These are phyloP conservation scores for Austroboletus eburneus DNA, from an alignment of 768 basidiomycete species.

Conservation along the genomic window DNA sequence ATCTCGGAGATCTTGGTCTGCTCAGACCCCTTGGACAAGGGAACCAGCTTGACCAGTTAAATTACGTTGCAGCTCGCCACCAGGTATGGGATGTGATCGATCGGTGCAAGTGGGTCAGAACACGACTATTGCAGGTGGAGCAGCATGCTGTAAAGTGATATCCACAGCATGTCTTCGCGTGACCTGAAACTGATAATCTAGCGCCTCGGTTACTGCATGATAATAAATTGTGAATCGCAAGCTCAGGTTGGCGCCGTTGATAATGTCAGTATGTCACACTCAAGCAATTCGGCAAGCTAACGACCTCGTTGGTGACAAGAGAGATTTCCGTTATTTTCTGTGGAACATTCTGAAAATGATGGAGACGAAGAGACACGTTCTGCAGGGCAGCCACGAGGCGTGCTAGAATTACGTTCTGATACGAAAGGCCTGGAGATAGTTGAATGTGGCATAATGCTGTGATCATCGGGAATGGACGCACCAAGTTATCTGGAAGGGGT, in stretches of 20 bases:
- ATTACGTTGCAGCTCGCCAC: conserved; percentile 67
- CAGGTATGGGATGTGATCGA: conserved; percentile 73
- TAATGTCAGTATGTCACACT: conserved; percentile 33
- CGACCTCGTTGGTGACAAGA: conserved; percentile 6
- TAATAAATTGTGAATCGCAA: conserved; percentile 36
- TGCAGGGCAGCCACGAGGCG: conserved; percentile 47
- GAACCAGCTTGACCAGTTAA: conserved; percentile 50
- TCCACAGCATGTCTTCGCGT: conserved; percentile 17
- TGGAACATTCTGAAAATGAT: conserved; percentile 17
- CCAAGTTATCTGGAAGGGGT: conserved; percentile 70
- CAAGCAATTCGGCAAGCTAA: too few relatives aligned
- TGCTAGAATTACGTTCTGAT: conserved; percentile 55
- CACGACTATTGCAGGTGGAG: conserved; percentile 34
- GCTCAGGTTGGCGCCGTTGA: neutral
- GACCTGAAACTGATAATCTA: conserved; percentile 54
- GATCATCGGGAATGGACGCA: conserved; percentile 27
- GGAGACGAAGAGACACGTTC: conserved; percentile 39
- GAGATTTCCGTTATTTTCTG: neutral
- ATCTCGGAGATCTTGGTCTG: conserved; percentile 49
- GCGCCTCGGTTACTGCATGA: conserved; percentile 67
- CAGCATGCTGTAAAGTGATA: neutral
- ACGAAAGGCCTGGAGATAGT: conserved; percentile 52
- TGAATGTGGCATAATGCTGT: neutral
- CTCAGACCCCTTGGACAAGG: conserved; percentile 69
- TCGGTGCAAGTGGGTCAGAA: conserved; percentile 65